These are phyloP conservation scores for Salix viminalis DNA, from an alignment of 345 rosid species.

Conservation along the genomic window DNA sequence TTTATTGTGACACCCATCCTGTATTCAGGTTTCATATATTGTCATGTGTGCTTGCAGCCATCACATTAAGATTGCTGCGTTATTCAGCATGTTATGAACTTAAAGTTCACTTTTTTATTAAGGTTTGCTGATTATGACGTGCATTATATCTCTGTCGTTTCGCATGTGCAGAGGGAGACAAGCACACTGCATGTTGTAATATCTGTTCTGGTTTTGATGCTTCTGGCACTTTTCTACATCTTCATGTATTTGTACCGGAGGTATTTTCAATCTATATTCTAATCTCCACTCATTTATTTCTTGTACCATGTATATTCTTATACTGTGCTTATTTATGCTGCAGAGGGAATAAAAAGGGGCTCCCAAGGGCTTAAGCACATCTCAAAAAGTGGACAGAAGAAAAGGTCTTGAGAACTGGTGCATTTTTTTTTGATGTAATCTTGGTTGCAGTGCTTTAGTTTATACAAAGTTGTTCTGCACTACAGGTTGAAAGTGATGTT, in stretches of 20 bases:
- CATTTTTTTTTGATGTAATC: not conserved
- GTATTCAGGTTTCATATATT: not conserved
- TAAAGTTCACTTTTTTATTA: not conserved
- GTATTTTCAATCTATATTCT: conserved; percentile 1
- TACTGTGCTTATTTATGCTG: not conserved
- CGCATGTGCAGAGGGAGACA: conserved; percentile 15
- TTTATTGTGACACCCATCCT: not conserved
- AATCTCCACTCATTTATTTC: not conserved
- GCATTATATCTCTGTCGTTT: not conserved
- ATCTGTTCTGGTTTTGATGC: conserved; percentile 20
- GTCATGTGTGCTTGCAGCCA: not conserved
- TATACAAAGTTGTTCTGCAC: too few species aligned
- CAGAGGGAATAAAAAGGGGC: conserved; percentile 24
- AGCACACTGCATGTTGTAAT: conserved; percentile 15
- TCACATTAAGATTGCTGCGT: not conserved
- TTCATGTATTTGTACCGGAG: conserved; percentile 25
- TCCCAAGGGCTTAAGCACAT: conserved; percentile 26
- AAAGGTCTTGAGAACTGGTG: conserved; percentile 8
- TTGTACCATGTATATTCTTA: not conserved
- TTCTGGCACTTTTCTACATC: conserved; percentile 25
- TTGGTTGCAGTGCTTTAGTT: too few species aligned
- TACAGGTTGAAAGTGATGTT: too few species aligned
- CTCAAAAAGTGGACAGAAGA: conserved; percentile 16
- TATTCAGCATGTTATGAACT: not conserved
- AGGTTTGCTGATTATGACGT: not conserved